phyloP scores from a whole-genome alignment of 140 eudicot species.

The Bidens hawaiensis region DNA sequence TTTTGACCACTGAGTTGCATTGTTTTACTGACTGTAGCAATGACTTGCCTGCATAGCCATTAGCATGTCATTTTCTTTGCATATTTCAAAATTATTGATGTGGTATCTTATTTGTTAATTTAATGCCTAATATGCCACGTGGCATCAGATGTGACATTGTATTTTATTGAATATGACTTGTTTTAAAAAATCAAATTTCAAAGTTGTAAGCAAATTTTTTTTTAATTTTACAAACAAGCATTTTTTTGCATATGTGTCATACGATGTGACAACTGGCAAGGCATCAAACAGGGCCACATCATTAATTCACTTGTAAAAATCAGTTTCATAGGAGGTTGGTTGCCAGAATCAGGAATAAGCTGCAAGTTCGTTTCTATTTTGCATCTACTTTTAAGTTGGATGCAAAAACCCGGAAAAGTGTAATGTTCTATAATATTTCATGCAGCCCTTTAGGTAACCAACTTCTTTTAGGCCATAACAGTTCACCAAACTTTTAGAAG shows the following conservation, averaged over 20 bases:
- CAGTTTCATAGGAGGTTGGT: too few species aligned
- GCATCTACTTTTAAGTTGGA: not conserved
- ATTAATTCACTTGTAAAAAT: too few species aligned
- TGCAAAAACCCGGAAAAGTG: not conserved
- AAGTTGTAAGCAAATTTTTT: not conserved
- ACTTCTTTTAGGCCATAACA: too few species aligned
- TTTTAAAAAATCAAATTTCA: not conserved
- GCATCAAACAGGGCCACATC: too few species aligned
- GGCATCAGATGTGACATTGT: not conserved
- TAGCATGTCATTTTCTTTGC: too few species aligned
- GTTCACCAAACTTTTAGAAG: too few species aligned
- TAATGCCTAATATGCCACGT: not conserved
- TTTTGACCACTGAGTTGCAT: too few species aligned
- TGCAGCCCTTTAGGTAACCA: constrained; percentile 3
- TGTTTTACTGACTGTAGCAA: too few species aligned
- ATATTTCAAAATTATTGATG: too few species aligned
- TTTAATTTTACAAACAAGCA: not conserved
- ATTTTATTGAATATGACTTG: not conserved
- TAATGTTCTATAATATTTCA: too few species aligned
- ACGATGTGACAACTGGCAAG: not conserved
- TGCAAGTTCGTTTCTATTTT: not conserved
- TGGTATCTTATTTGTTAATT: not conserved
- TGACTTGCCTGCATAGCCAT: too few species aligned
- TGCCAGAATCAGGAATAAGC: not conserved
- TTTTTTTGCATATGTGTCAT: not conserved